These are phyloP conservation scores for Sporothrix luriei DNA, from an alignment of 2,329 filamentous ascomycete genomes.

Conservation along the genomic window DNA sequence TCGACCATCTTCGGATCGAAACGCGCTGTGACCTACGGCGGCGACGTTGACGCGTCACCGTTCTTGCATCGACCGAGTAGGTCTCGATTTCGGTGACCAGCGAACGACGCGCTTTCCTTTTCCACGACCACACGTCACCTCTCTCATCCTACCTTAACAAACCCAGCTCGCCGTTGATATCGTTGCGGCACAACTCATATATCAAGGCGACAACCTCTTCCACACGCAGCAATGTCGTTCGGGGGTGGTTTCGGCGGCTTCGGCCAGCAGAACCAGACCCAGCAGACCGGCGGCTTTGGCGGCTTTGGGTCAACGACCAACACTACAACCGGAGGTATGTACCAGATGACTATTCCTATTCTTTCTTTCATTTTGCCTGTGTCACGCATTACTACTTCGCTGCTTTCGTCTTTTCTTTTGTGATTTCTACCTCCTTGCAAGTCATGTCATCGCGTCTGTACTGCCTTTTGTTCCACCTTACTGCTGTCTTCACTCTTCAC, in stretches of 20 bases:
- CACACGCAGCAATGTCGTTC: constrained; percentile 54
- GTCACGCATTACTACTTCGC: neutral
- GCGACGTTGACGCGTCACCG: constrained; percentile 17
- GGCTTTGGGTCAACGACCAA: constrained; percentile 54
- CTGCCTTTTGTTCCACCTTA: neutral
- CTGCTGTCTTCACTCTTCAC: neutral
- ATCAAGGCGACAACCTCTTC: neutral
- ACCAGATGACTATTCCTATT: neutral
- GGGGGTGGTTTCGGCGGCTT: constrained; percentile 61
- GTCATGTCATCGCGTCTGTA: neutral
- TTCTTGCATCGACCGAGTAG: neutral
- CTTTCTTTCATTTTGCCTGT: neutral
- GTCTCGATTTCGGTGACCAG: neutral
- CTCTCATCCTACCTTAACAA: neutral
- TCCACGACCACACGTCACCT: neutral
- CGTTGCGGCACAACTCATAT: neutral
- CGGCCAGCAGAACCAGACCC: constrained; percentile 57
- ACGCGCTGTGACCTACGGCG: constrained; percentile 12
- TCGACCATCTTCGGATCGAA: constrained; percentile 8
- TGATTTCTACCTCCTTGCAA: neutral
- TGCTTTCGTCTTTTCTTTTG: constrained; percentile 25
- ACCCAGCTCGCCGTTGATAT: neutral
- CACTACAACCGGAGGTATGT: constrained; percentile 56
- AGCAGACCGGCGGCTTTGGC: constrained; percentile 53
- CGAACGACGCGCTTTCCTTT: constrained; percentile 8